These are phyloP conservation scores for Hypoxylon cercidicola DNA, from an alignment of 495 filamentous ascomycete genomes.

Conservation along the genomic window DNA sequence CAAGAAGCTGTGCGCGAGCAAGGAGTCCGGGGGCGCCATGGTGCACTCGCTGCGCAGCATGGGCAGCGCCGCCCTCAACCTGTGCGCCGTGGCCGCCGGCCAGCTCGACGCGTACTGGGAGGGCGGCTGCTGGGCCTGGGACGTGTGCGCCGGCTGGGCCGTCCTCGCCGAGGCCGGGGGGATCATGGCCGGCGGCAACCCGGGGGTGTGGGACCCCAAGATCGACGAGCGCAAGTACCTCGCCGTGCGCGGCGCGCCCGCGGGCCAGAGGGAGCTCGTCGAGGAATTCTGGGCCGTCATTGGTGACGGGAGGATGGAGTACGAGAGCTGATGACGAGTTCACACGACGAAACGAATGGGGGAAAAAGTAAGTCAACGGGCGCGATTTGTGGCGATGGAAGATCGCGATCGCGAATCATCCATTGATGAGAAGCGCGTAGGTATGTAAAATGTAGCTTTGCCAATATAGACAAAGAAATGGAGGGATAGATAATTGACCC, in stretches of 20 bases:
- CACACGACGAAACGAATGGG: background rate
- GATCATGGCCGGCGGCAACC: constrained; percentile 79
- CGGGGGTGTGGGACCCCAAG: constrained; percentile 75
- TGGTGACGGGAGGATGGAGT: constrained; percentile 65
- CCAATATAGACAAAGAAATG: constrained; percentile 25
- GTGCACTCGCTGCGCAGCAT: constrained; percentile 79
- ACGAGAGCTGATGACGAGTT: constrained; percentile 47
- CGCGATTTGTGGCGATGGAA: constrained; percentile 12
- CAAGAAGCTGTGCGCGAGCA: constrained; percentile 69
- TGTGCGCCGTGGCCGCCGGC: constrained; percentile 83
- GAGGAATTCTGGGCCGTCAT: constrained; percentile 81
- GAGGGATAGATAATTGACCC: constrained; percentile 25
- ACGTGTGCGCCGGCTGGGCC: constrained; percentile 92
- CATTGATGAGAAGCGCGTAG: background rate
- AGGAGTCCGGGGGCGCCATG: constrained; percentile 78
- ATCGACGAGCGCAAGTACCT: constrained; percentile 84
- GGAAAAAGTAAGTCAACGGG: background rate
- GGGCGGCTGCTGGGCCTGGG: constrained; percentile 94
- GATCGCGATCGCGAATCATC: constrained; percentile 1
- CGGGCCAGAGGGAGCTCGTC: constrained; percentile 78
- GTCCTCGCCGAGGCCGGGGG: constrained; percentile 88
- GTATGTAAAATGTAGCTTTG: constrained; percentile 10
- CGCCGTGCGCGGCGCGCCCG: constrained; percentile 72
- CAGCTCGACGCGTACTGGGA: constrained; percentile 91
- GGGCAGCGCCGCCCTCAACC: constrained; percentile 84